These are phyloP conservation scores for Xylaria polymorpha DNA, from an alignment of 2,329 filamentous ascomycete genomes.

Conservation along the genomic window DNA sequence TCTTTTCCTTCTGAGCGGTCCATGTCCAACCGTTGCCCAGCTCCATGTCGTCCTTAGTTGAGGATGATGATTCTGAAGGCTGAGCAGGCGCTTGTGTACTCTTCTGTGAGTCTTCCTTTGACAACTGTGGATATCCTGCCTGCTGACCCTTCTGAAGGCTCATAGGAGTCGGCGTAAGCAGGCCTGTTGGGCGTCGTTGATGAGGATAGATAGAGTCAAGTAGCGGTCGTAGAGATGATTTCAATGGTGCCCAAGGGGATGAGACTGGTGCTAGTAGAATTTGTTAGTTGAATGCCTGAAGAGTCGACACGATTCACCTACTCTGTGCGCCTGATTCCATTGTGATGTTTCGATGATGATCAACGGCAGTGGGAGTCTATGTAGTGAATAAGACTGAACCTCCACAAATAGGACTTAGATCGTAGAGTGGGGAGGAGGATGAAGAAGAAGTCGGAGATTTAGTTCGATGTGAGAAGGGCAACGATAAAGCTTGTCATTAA, in stretches of 20 bases:
- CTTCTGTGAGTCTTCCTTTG: constrained; percentile 24
- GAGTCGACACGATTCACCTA: constrained; percentile 10
- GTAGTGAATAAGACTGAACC: constrained; percentile 15
- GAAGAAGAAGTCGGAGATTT: background rate
- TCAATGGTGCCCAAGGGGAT: constrained; percentile 38
- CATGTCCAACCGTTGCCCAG: constrained; percentile 66
- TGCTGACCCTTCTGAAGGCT: constrained; percentile 24
- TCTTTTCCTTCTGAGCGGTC: constrained; percentile 80
- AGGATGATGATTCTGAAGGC: constrained; percentile 58
- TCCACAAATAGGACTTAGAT: constrained; percentile 3
- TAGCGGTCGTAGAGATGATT: constrained; percentile 34
- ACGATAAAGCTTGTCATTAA: constrained; percentile 17
- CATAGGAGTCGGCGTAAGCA: constrained; percentile 36
- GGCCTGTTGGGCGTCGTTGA: constrained; percentile 35
- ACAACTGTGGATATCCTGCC: constrained; percentile 8
- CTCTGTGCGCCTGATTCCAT: constrained; percentile 35
- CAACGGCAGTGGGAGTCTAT: constrained; percentile 12
- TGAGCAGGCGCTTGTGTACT: constrained; percentile 22
- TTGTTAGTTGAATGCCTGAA: constrained; percentile 19
- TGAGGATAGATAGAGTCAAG: constrained; percentile 37
- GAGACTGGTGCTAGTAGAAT: constrained; percentile 26
- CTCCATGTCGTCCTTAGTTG: constrained; percentile 66
- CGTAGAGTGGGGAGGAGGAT: constrained; percentile 13
- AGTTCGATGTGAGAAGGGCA: constrained; percentile 9
- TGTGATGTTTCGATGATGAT: constrained; percentile 9